Evolutionary conservation across 2,329 filamentous ascomycete species (phyloP), one percentile per base, ranked within the genome.

Genomic region (Neofusicoccum sp.): DNA sequence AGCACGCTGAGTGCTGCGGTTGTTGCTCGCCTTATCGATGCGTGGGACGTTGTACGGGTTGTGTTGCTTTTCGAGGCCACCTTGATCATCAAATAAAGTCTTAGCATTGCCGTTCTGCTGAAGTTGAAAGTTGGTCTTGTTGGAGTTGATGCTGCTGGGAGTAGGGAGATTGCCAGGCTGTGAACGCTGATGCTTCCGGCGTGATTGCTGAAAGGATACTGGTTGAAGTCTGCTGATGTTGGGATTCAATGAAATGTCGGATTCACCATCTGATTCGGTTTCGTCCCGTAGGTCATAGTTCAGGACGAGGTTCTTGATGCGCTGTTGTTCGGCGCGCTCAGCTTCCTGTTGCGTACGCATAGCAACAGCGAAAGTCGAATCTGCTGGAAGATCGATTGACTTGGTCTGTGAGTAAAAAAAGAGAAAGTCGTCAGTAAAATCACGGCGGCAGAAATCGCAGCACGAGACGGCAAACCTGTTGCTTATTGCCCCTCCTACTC

Each of bases 291-390:
- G 86, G 77, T 99, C 95, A 72, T 97, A 96, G 76, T 97, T 98
- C 67, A 99, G 81, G 58, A 99, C 95, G 47, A 99, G 82, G 70
- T 91, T 96, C 80, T 99, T 99, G 85, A 99, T 99, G 64, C 95
- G 90, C 75, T 97, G 92, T 75, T 99, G 93, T 75, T 99, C 96
- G 72, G 96, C 95, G 58, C 89, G 89, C 73, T 98, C 93, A 2
- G 92, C 93, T 76, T 96, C 90, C 73, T 97, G 93, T 78, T 98
- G 93, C 63, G 86, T 92, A 73, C 91, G 95, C 92, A 99, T 95
- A 44, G 95, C 95, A 65, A 98, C 85, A 5, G 95, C 95, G 76
- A 99, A 97, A 53, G 87, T 93, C 0, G 95, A 98, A 73, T 99
- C 90, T 1, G 93, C 87, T 8, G 90, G 90, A 49, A 98, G 80